These are phyloP conservation scores for Allium cepa DNA, from an alignment of 106 monocot species.

Conservation along the genomic window DNA sequence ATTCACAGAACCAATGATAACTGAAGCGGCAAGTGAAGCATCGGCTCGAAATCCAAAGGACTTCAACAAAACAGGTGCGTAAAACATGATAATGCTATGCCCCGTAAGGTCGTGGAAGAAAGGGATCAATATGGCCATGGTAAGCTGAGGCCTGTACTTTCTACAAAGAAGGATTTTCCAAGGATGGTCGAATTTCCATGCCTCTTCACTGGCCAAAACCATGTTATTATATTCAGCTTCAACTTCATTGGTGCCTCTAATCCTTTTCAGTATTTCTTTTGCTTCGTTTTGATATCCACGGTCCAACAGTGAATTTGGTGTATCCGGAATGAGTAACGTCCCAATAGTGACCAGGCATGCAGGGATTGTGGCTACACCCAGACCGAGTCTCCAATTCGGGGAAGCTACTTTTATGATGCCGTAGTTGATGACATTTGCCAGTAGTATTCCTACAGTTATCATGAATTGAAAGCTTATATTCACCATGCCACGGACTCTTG, in stretches of 20 bases:
- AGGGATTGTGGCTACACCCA: slow-evolving; percentile 6
- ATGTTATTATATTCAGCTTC: background rate
- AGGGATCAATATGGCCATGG: slow-evolving; percentile 41
- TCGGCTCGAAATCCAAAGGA: slow-evolving; percentile 42
- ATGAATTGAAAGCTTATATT: slow-evolving; percentile 14
- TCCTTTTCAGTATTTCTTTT: background rate
- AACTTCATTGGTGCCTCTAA: background rate
- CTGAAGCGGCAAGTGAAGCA: slow-evolving; percentile 41
- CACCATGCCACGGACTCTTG: slow-evolving; percentile 10
- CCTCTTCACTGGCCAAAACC: slow-evolving; percentile 5
- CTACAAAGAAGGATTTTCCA: slow-evolving; percentile 37
- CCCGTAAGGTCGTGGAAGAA: slow-evolving; percentile 60
- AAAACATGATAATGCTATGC: slow-evolving; percentile 62
- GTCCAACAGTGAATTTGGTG: slow-evolving; percentile 15
- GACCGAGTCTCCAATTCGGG: slow-evolving; percentile 5
- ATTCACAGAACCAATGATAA: slow-evolving; percentile 52
- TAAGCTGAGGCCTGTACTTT: slow-evolving; percentile 38
- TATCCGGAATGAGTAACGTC: slow-evolving; percentile 8
- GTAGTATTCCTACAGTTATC: slow-evolving; percentile 8
- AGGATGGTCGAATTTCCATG: background rate
- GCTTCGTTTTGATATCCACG: slow-evolving; percentile 4
- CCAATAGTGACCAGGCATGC: slow-evolving; percentile 5
- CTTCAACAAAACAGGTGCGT: slow-evolving; percentile 59
- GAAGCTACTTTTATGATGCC: background rate
- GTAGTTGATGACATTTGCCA: slow-evolving; percentile 8